Evolutionary conservation across 2,329 filamentous ascomycete species (phyloP).

Genomic region (Gliomastix tumulicola): DNA sequence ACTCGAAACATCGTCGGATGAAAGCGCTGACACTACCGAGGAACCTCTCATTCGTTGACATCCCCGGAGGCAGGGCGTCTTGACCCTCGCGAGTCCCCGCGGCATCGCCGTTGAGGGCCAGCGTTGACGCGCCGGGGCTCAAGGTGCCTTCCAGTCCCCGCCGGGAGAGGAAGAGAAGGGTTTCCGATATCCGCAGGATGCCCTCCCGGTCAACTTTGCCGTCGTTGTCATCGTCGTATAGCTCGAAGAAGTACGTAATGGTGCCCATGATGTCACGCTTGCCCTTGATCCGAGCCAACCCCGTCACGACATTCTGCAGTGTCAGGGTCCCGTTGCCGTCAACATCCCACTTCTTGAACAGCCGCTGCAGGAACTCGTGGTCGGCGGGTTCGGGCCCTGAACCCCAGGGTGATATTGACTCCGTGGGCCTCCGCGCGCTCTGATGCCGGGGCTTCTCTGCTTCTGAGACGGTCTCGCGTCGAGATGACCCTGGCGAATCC

Average conservation of each 20-base stretch:
- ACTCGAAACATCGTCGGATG: conserved; percentile 94
- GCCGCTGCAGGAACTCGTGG: conserved; percentile 84
- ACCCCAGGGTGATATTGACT: conserved; percentile 45
- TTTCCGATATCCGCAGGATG: conserved; percentile 90
- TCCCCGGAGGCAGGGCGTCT: conserved; percentile 34
- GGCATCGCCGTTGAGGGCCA: conserved; percentile 38
- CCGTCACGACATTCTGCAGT: conserved; percentile 86
- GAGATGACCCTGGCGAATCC: not conserved
- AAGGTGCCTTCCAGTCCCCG: conserved; percentile 74
- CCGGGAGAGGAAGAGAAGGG: conserved; percentile 83
- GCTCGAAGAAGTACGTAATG: conserved; percentile 95
- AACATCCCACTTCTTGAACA: conserved; percentile 85
- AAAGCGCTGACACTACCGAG: conserved; percentile 91
- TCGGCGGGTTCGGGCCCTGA: conserved; percentile 66
- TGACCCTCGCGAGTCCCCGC: conserved; percentile 21
- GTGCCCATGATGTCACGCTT: conserved; percentile 95
- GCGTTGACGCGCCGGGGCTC: conserved; percentile 55
- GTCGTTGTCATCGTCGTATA: conserved; percentile 90
- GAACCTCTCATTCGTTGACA: conserved; percentile 77
- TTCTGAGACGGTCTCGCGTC: conserved; percentile 28
- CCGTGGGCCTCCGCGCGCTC: conserved; percentile 42
- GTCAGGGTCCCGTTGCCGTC: conserved; percentile 72
- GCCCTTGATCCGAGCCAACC: conserved; percentile 85
- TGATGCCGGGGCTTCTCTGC: conserved; percentile 53
- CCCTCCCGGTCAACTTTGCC: conserved; percentile 92